phyloP scores from a whole-genome alignment of 1,284 basidiomycete genomes.

The Erythrobasidium hasegawianum region DNA sequence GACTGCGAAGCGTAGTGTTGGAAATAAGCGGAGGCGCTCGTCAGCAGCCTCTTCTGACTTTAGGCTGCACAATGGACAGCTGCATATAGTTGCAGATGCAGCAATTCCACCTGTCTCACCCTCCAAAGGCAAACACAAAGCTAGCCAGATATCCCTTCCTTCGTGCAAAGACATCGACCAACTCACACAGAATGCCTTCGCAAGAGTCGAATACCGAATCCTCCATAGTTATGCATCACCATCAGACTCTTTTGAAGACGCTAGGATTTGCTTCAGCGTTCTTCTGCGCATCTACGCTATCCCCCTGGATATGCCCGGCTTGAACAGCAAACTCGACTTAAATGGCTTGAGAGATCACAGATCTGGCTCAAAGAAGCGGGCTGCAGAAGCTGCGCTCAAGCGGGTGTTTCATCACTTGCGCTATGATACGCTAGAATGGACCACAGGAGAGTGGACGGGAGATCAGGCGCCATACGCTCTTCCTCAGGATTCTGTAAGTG shows the following conservation, averaged over 20 bases:
- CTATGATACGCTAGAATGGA: slow-evolving; percentile 20
- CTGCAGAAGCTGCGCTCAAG: slow-evolving; percentile 15
- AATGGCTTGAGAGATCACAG: slow-evolving; percentile 4
- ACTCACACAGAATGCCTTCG: slow-evolving; percentile 10
- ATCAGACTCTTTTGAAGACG: not conserved
- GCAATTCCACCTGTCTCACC: not conserved
- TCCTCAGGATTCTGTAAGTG: not conserved
- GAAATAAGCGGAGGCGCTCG: no score
- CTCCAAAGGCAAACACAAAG: not conserved
- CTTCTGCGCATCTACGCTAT: slow-evolving; percentile 24
- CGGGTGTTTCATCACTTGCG: slow-evolving; percentile 23
- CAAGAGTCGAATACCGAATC: slow-evolving; percentile 5
- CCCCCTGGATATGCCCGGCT: slow-evolving; percentile 22
- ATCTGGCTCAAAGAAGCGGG: not conserved
- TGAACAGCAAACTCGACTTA: slow-evolving; percentile 11
- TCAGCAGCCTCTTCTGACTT: no score
- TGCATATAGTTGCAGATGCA: no score
- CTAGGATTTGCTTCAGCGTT: no score
- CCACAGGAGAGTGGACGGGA: not conserved
- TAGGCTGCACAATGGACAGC: no score
- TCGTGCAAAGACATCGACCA: slow-evolving; percentile 13
- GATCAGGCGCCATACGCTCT: slow-evolving; percentile 7
- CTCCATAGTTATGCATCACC: not conserved
- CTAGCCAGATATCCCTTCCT: not conserved
- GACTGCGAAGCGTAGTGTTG: no score